Base-by-base conservation (phyloP, 2,329 filamentous ascomycete genomes). In the Aspergillus unguis region DNA sequence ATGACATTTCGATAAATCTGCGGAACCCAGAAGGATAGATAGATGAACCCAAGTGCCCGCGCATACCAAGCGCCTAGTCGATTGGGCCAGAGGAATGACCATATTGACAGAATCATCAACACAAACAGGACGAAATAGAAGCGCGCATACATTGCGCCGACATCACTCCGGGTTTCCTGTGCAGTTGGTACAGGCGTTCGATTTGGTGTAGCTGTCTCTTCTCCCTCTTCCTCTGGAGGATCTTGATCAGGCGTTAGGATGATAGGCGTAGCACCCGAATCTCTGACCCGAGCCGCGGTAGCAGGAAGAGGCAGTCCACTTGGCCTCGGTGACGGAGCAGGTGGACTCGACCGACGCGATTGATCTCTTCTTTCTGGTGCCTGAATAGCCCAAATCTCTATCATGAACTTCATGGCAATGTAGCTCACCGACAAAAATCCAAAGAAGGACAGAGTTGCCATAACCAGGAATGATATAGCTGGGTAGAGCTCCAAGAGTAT, bases 1-100 rank as follows among this genome's bases (percentile, higher is more conserved):
- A 89, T 84, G 48, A 88, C 79, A 69, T 99, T 99, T 57, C 94
- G 88, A 66, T 88, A 83, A 60, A 97, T 95, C 69, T 99, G 94
- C 0, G 94, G 92, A 1, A 85, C 68, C 92, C 92, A 97, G 66
- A 96, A 86, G 23, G 92, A 96, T 41, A 96, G 82, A 67, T 96
- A 96, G 48, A 81, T 59, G 62, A 92, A 84, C 2, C 83, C 80
- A 25, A 95, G 74, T 2, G 79, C 58, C 66, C 92, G 79, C 56
- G 78, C 78, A 68, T 84, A 86, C 38, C 78, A 66, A 2, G 75
- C 75, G 26, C 80, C 78, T 2, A 80, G 65, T 1, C 73, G 71
- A 3, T 74, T 69, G 1, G 83, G 82, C 71, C 82, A 82, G 1
- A 81, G 76, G 29, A 78, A 76, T 25, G 82, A 80, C 68, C 83